Conservation (phyloP, 2,329 filamentous ascomycete species). For the Exserohilum turcica region DNA sequence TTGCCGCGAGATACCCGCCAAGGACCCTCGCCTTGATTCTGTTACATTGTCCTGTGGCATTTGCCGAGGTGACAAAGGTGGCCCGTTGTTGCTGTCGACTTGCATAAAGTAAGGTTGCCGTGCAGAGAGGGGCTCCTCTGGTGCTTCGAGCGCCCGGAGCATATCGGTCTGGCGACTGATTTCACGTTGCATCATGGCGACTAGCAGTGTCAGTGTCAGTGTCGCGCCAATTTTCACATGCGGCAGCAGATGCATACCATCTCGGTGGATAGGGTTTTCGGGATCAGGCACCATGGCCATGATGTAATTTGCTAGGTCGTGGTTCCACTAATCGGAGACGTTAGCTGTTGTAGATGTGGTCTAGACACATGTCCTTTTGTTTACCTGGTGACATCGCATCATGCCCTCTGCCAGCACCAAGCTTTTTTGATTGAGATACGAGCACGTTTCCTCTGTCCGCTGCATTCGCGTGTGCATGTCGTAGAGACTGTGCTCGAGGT, state of each 20-base stretch:
- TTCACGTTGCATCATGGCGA: slow-evolving; percentile 62
- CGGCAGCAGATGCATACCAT: slow-evolving; percentile 65
- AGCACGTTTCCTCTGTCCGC: slow-evolving; percentile 81
- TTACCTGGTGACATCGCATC: slow-evolving; percentile 70
- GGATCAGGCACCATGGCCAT: slow-evolving; percentile 74
- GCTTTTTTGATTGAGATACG: slow-evolving; percentile 79
- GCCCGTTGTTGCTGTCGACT: slow-evolving; percentile 55
- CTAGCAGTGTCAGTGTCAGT: slow-evolving; percentile 43
- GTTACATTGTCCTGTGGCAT: slow-evolving; percentile 69
- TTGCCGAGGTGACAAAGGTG: slow-evolving; percentile 86
- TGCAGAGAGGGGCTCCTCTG: slow-evolving; percentile 67
- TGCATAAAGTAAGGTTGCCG: slow-evolving; percentile 56
- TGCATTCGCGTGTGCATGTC: slow-evolving; percentile 77
- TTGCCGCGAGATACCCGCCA: slow-evolving; percentile 59
- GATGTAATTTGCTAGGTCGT: slow-evolving; percentile 79
- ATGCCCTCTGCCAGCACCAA: slow-evolving; percentile 82
- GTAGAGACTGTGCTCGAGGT: slow-evolving; percentile 80
- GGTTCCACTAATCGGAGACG: slow-evolving; percentile 67
- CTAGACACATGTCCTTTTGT: slow-evolving; percentile 31
- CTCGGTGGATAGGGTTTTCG: slow-evolving; percentile 78
- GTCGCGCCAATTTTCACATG: slow-evolving; percentile 29
- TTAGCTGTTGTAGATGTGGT: slow-evolving; percentile 33
- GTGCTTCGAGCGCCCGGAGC: slow-evolving; percentile 60
- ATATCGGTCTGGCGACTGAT: slow-evolving; percentile 66
- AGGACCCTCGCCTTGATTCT: slow-evolving; percentile 74